These are phyloP conservation scores for Metschnikowia cubensis DNA, from an alignment of 805 yeast genomes.

Conservation along the genomic window DNA sequence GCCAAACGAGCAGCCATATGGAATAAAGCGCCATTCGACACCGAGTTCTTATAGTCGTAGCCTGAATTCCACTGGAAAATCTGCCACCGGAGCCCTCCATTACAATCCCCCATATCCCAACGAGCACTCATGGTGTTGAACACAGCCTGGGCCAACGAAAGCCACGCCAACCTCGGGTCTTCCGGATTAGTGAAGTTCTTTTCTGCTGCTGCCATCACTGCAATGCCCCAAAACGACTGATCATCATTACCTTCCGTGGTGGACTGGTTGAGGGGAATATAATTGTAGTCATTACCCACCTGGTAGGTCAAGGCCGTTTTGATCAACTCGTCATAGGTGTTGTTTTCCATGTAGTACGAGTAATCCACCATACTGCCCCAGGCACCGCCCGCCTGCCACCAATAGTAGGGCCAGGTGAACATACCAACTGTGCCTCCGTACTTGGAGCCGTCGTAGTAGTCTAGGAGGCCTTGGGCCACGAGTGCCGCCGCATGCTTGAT, in stretches of 20 bases:
- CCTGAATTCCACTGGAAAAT: slow-evolving; percentile 93
- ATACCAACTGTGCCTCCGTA: slow-evolving; percentile 80
- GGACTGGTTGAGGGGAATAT: slow-evolving; percentile 82
- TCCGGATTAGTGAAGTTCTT: slow-evolving; percentile 73
- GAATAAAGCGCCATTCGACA: slow-evolving; percentile 87
- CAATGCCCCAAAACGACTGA: slow-evolving; percentile 95
- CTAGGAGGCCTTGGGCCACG: slow-evolving; percentile 69
- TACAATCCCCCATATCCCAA: slow-evolving; percentile 75
- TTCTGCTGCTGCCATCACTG: slow-evolving; percentile 91
- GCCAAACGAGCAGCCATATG: slow-evolving; percentile 84
- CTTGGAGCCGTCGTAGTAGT: slow-evolving; percentile 68
- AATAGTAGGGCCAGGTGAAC: slow-evolving; percentile 87
- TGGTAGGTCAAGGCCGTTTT: slow-evolving; percentile 67
- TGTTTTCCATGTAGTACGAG: slow-evolving; percentile 65
- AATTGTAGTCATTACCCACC: slow-evolving; percentile 61
- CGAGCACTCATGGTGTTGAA: slow-evolving; percentile 86
- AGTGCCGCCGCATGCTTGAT: slow-evolving; percentile 54
- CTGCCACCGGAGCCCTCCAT: slow-evolving; percentile 96
- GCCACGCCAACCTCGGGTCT: slow-evolving; percentile 61
- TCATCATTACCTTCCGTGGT: slow-evolving; percentile 97
- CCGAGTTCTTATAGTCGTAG: slow-evolving; percentile 86
- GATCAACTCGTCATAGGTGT: slow-evolving; percentile 56
- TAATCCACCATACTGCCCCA: slow-evolving; percentile 86
- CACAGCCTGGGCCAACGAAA: slow-evolving; percentile 79
- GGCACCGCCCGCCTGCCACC: slow-evolving; percentile 99